A percentile compares a stretch with the other conserved stretches of the same genome.
Evolutionary conservation across 1,284 basidiomycete genomes (phyloP).

Genomic region (Inonotus obliquus): DNA sequence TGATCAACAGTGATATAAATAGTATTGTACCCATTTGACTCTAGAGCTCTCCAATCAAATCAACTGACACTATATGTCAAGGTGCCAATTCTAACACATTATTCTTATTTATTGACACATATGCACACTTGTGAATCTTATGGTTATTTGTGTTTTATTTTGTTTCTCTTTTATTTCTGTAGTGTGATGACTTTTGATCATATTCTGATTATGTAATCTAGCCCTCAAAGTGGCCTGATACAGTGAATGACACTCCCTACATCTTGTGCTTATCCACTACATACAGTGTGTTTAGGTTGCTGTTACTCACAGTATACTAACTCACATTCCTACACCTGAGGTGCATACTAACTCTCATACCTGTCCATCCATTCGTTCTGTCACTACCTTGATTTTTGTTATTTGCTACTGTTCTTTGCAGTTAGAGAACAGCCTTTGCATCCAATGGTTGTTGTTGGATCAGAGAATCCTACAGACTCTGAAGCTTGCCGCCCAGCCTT

Average conservation of each 20-base stretch:
- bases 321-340: too few species aligned
- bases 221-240: background rate
- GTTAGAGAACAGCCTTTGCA: background rate
- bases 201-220: background rate
- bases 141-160: background rate
- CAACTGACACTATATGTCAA: background rate
- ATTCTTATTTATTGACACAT: background rate
- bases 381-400: background rate
- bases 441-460: background rate
- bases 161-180: background rate
- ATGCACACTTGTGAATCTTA: too few species aligned
- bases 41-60: too few species aligned
- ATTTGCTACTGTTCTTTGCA: background rate
- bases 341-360: background rate
- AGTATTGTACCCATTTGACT: too few species aligned
- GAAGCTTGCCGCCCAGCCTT: too few species aligned
- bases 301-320: background rate
- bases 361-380: background rate
- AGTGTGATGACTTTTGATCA: background rate
- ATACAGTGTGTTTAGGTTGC: background rate
- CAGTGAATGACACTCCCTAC: background rate
- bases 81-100: background rate
- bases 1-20: too few species aligned
- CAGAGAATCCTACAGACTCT: too few species aligned
- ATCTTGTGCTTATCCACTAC: conserved; percentile 12